Evolutionary conservation across 2,329 filamentous ascomycete genomes (phyloP).

Genomic region (Colletotrichum sp.): DNA sequence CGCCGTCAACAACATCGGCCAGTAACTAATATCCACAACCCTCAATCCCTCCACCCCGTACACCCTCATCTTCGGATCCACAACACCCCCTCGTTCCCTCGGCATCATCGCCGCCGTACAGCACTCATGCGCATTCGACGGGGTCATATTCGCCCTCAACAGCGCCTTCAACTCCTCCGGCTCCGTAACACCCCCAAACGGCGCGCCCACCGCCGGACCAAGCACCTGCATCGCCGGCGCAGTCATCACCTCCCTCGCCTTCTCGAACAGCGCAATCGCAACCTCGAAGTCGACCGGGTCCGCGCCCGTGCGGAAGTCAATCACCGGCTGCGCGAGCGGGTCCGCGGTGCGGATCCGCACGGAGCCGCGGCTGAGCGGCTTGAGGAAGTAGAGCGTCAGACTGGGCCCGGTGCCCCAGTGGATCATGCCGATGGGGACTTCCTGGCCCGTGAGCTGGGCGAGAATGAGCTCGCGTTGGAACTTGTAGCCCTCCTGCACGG

Average conservation of each 20-base stretch:
- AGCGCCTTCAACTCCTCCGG: constrained; percentile 29
- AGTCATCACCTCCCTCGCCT: constrained; percentile 31
- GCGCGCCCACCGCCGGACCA: constrained; percentile 30
- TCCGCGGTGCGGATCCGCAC: constrained; percentile 40
- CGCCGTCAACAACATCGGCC: constrained; percentile 17
- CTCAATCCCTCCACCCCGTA: constrained; percentile 8
- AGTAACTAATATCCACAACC: constrained; percentile 22
- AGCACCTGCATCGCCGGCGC: constrained; percentile 33
- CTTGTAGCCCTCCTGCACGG: constrained; percentile 41
- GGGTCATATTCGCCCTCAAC: constrained; percentile 9
- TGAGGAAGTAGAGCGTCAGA: constrained; percentile 37
- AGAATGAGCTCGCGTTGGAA: constrained; percentile 37
- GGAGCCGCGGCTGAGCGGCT: constrained; percentile 44
- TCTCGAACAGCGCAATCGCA: constrained; percentile 37
- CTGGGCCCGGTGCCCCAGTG: constrained; percentile 36
- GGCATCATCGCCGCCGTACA: constrained; percentile 24
- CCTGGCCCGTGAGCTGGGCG: constrained; percentile 29
- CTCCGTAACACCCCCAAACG: constrained; percentile 27
- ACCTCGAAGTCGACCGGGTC: constrained; percentile 41
- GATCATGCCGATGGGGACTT: constrained; percentile 30
- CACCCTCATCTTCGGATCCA: constrained; percentile 20
- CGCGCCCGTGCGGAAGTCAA: constrained; percentile 44
- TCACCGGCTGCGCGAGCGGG: constrained; percentile 35
- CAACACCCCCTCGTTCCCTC: constrained; percentile 20
- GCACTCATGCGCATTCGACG: not conserved